phyloP scores from a whole-genome alignment of 345 rosid genomes.

The Brassica carinata region DNA sequence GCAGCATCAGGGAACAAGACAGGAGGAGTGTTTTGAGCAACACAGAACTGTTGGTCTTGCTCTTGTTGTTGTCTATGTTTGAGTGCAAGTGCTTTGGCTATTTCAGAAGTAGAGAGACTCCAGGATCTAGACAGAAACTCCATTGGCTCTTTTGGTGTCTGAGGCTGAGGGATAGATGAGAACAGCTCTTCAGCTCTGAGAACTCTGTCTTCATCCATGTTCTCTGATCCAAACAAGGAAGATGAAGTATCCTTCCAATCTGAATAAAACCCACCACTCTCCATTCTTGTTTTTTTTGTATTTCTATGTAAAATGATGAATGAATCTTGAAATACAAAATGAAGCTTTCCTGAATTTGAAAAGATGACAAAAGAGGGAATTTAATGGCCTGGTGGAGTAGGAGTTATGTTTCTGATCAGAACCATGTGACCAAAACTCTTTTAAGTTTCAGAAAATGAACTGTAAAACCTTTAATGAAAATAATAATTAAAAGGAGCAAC shows the following conservation, averaged over 20 bases:
- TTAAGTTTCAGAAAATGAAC: not conserved
- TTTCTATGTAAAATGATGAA: not conserved
- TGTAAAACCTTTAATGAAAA: not conserved
- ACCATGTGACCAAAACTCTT: not conserved
- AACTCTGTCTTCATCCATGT: not conserved
- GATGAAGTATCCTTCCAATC: not conserved
- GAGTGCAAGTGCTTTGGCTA: not conserved
- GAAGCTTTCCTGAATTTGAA: not conserved
- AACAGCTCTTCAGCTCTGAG: not conserved
- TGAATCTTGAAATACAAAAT: not conserved
- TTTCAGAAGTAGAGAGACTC: not conserved
- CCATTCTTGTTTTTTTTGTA: not conserved
- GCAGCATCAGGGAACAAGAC: not conserved
- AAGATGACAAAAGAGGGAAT: not conserved
- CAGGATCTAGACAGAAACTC: not conserved
- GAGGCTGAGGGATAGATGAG: not conserved
- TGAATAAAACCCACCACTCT: not conserved
- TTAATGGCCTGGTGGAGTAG: not conserved
- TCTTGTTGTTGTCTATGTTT: not conserved
- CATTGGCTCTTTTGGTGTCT: not conserved
- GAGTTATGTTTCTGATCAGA: not conserved
- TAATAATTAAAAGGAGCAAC: not conserved
- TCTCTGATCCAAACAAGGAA: not conserved
- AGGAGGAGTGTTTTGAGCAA: not conserved
- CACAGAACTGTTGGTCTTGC: not conserved